Conservation (phyloP, 139 green algal genomes). For the Asterochloris sp. region DNA sequence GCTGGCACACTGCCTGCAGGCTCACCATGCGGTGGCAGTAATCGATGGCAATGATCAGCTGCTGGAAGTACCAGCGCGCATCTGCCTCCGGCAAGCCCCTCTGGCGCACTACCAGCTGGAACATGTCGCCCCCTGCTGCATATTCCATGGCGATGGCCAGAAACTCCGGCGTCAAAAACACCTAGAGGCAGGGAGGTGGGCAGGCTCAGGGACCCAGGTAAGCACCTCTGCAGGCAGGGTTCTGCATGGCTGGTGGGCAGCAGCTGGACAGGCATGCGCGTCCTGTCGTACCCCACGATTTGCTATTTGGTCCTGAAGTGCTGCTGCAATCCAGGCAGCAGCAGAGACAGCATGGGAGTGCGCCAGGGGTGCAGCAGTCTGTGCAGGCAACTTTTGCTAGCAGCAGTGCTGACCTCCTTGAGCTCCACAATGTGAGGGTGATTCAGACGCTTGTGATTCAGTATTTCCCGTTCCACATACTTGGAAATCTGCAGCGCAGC, state of each 20-base stretch:
- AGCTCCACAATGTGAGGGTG: conserved; percentile 65
- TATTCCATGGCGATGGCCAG: conserved; percentile 82
- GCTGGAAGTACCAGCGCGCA: conserved; percentile 69
- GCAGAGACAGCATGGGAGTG: not conserved
- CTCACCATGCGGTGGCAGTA: conserved; percentile 59
- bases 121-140: conserved; percentile 72
- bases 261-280: not conserved
- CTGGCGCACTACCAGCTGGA: conserved; percentile 46
- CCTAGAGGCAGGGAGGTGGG: conserved; percentile 7
- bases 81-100: conserved; percentile 47
- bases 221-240: too few species aligned
- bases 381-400: too few species aligned
- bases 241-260: not conserved
- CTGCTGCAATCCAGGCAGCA: not conserved
- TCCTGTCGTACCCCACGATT: not conserved
- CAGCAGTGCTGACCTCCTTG: conserved; percentile 27
- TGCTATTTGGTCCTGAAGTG: not conserved
- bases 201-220: too few species aligned
- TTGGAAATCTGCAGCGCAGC: conserved; percentile 73
- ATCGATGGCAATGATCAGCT: conserved; percentile 61
- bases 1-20: too few species aligned
- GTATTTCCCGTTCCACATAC: conserved; percentile 85
- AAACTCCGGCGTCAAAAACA: conserved; percentile 51
- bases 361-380: not conserved
- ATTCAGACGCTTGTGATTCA: conserved; percentile 56